Conservation (phyloP, 2,329 filamentous ascomycete species). For the Neonectria neomacrospora region DNA sequence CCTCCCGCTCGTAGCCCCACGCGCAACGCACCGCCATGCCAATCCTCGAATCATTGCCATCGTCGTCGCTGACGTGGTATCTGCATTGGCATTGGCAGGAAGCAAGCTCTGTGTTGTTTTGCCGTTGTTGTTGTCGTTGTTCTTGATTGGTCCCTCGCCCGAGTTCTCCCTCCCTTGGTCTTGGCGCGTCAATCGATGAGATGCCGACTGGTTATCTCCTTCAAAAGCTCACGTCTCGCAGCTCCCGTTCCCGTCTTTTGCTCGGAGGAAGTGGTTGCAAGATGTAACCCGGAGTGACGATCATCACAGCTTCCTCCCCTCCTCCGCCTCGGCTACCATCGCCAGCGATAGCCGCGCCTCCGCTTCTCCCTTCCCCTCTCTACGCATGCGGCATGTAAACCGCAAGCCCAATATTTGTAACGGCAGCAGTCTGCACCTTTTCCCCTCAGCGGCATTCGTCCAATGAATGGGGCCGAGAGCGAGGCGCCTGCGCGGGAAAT, state of each 20-base stretch:
- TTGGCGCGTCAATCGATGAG: not conserved
- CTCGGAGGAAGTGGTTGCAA: not conserved
- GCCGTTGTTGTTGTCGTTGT: too few relatives aligned
- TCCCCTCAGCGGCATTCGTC: slow-evolving; percentile 35
- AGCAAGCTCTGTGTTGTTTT: not conserved
- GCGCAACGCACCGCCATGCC: slow-evolving; percentile 29
- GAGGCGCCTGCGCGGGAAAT: slow-evolving; percentile 21
- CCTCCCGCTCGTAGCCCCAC: slow-evolving; percentile 18
- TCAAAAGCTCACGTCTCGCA: not conserved
- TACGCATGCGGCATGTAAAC: slow-evolving; percentile 23
- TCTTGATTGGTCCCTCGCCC: too few relatives aligned
- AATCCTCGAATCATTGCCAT: slow-evolving; percentile 33
- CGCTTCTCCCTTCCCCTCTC: slow-evolving; percentile 28
- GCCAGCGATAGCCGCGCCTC: slow-evolving; percentile 27
- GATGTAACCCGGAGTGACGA: not conserved
- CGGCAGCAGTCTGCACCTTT: not conserved
- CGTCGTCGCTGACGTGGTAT: not conserved
- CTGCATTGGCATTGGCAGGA: slow-evolving; percentile 2
- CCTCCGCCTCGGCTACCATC: slow-evolving; percentile 39
- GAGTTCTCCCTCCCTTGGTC: not conserved
- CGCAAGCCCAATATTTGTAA: not conserved
- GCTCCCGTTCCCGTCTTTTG: not conserved
- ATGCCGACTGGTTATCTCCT: not conserved
- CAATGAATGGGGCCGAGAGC: slow-evolving; percentile 28
- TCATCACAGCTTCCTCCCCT: not conserved